phyloP scores from a whole-genome alignment of 176 grass and related monocot species.

The Oryza brachyantha region DNA sequence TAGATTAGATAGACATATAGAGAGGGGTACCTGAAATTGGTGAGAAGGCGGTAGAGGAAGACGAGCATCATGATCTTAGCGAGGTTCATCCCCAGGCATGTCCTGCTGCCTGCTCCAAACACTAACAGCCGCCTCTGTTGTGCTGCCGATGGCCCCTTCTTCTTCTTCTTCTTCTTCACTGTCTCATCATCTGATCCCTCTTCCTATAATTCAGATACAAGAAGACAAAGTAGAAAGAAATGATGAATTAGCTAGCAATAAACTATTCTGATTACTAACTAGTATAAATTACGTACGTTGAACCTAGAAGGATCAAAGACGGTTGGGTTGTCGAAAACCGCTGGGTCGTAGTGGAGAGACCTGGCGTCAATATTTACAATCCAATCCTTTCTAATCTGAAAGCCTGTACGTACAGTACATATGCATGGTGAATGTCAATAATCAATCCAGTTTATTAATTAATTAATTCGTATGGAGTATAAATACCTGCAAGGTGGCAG shows the following conservation, averaged over 20 bases:
- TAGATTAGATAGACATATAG: too few species aligned
- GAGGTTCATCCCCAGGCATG: constrained; percentile 83
- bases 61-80: constrained; percentile 95
- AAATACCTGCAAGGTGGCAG: constrained; percentile 70
- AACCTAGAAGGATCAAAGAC: constrained; percentile 80
- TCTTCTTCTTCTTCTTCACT: too few species aligned
- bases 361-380: constrained; percentile 88
- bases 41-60: constrained; percentile 76
- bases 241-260: too few species aligned
- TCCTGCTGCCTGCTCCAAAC: constrained; percentile 80
- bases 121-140: constrained; percentile 37
- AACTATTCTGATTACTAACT: too few species aligned
- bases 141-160: too few species aligned
- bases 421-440: too few species aligned
- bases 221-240: too few species aligned
- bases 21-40: constrained; percentile 55
- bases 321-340: constrained; percentile 51
- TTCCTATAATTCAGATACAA: too few species aligned
- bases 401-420: constrained; percentile 37
- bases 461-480: too few species aligned
- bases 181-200: background rate
- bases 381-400: constrained; percentile 71
- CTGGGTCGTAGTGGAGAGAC: constrained; percentile 70
- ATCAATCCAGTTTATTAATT: too few species aligned
- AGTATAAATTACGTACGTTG: too few species aligned